phyloP scores from a whole-genome alignment of 1,284 basidiomycete genomes.

The Leccinum subrobustum region DNA sequence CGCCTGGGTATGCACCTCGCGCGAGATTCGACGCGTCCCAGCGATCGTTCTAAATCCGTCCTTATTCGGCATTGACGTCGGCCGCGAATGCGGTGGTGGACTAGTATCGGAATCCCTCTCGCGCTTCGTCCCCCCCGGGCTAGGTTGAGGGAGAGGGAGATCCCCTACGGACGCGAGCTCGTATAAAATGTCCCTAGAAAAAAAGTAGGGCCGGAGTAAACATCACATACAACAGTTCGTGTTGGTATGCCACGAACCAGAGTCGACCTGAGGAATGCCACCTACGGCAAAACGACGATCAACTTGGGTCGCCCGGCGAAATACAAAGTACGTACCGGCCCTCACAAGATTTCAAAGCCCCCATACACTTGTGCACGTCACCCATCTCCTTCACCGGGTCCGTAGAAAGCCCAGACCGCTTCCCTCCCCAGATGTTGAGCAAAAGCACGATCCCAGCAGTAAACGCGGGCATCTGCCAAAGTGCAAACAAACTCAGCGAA shows the following conservation, averaged over 20 bases:
- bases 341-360: conserved; percentile 41
- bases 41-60: conserved; percentile 32
- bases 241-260: conserved; percentile 21
- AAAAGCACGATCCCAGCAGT: conserved; percentile 51
- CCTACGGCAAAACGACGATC: conserved; percentile 9
- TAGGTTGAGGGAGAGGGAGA: conserved; percentile 56
- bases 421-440: conserved; percentile 53
- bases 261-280: conserved; percentile 32
- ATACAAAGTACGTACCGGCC: conserved; percentile 26
- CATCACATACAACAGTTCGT: neutral
- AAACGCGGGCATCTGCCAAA: conserved; percentile 37
- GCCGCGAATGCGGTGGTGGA: conserved; percentile 5
- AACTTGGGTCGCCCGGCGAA: neutral
- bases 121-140: conserved; percentile 53
- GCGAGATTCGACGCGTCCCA: conserved; percentile 34
- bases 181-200: conserved; percentile 60
- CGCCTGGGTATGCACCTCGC: conserved; percentile 15
- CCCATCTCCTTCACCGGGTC: conserved; percentile 55
- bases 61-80: neutral
- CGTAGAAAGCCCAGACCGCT: conserved; percentile 45
- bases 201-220: neutral
- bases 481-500: conserved; percentile 6
- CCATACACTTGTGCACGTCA: conserved; percentile 65
- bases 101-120: conserved; percentile 59
- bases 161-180: conserved; percentile 68